These are phyloP conservation scores for Pezizomycotina sp. DNA, from an alignment of 2,329 filamentous ascomycete species.

Conservation along the genomic window DNA sequence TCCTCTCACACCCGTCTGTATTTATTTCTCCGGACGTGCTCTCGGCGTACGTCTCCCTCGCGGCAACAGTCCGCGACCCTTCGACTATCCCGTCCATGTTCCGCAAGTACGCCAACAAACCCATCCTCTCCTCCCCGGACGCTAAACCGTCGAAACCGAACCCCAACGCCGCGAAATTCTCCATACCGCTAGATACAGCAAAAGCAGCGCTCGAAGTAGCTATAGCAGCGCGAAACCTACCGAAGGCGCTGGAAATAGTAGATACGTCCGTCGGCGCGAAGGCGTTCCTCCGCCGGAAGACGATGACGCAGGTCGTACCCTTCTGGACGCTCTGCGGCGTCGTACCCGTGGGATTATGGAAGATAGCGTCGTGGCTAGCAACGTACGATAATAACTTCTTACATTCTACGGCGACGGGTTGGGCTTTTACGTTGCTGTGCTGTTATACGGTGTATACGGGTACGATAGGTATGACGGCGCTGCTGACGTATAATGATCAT, in stretches of 20 bases:
- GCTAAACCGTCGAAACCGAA: conserved; percentile 36
- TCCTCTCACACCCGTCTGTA: conserved; percentile 58
- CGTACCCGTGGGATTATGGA: conserved; percentile 52
- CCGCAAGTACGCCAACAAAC: conserved; percentile 68
- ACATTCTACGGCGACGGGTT: conserved; percentile 51
- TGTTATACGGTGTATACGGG: conserved; percentile 70
- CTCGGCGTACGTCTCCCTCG: conserved; percentile 56
- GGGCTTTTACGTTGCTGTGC: conserved; percentile 64
- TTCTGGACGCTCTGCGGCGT: conserved; percentile 36
- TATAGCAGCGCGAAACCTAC: conserved; percentile 60
- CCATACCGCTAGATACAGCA: conserved; percentile 54
- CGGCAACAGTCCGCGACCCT: conserved; percentile 54
- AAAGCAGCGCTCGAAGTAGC: conserved; percentile 61
- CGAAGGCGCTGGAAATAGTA: conserved; percentile 59
- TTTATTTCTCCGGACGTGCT: conserved; percentile 63
- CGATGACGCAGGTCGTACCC: conserved; percentile 48
- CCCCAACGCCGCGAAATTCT: conserved; percentile 51
- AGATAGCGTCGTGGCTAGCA: conserved; percentile 50
- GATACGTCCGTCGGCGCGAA: conserved; percentile 50
- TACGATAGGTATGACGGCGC: conserved; percentile 65
- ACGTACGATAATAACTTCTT: conserved; percentile 62
- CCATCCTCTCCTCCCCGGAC: conserved; percentile 38
- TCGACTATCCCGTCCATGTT: conserved; percentile 67
- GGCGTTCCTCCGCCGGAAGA: conserved; percentile 51
- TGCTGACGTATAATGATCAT: conserved; percentile 81